Percentiles rank a stretch among this genome's conserved stretches.
These are phyloP conservation scores for Furcasterigmium furcatum DNA, from an alignment of 2,329 filamentous ascomycete genomes.

Conservation along the genomic window DNA sequence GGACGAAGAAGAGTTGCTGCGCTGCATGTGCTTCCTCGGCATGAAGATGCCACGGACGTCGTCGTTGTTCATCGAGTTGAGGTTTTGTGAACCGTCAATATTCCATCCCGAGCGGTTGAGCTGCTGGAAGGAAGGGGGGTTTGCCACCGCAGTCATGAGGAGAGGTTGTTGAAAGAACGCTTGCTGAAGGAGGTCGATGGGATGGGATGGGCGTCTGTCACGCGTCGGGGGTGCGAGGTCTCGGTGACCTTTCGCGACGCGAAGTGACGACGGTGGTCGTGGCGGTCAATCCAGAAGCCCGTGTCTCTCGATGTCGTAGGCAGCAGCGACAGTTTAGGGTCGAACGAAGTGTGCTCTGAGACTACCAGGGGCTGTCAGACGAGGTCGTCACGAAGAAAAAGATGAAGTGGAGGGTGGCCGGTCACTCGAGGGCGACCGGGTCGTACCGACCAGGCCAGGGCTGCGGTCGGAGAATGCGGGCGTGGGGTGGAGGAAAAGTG, in stretches of 20 bases:
- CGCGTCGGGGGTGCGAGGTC: neutral
- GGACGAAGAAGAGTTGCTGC: constrained; percentile 89
- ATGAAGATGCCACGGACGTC: constrained; percentile 85
- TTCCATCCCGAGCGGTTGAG: constrained; percentile 62
- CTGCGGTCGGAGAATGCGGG: neutral
- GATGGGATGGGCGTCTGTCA: neutral
- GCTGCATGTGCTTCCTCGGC: constrained; percentile 81
- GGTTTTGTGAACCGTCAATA: constrained; percentile 50
- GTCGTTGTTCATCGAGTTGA: constrained; percentile 73
- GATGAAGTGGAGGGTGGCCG: constrained; percentile 5
- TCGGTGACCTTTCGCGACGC: neutral
- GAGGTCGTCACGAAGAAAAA: neutral
- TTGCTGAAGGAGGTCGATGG: neutral
- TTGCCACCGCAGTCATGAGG: constrained; percentile 68
- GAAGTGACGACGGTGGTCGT: neutral
- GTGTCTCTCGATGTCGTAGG: neutral
- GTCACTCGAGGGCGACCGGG: constrained; percentile 8
- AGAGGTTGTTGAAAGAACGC: constrained; percentile 16
- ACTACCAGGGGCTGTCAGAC: neutral
- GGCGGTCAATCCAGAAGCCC: neutral
- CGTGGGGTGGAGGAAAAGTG: neutral
- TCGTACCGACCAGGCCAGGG: constrained; percentile 2
- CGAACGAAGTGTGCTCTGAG: neutral
- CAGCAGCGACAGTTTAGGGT: neutral
- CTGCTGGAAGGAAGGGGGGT: constrained; percentile 59